Evolutionary conservation across 2,329 filamentous ascomycete species (phyloP), one percentile per base, ranked within the genome.

Genomic region (Fusarium sp.): DNA sequence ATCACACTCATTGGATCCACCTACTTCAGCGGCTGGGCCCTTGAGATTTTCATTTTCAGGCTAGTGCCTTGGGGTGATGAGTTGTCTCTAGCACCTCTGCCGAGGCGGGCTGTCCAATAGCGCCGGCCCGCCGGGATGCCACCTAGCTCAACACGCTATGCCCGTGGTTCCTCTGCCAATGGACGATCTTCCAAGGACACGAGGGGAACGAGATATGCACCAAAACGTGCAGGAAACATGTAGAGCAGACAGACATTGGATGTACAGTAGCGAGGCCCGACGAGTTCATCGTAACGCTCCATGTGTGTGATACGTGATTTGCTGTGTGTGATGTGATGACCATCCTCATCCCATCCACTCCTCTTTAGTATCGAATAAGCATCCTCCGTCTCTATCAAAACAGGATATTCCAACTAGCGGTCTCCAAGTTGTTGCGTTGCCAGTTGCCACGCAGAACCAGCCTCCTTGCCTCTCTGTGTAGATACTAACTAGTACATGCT

Each of bases 41-140:
- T 65, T 63, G 38, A 63, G 68, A 56, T 41, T 55, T 41, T 39
- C 51, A 39, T 72, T 72, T 57, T 58, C 59, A 70, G 41, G 70
- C 69, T 72, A 72, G 70, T 65, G 59, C 45, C 59, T 68, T 56
- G 72, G 64, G 70, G 62, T 82, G 82, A 83, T 83, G 82, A 80
- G 82, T 74, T 83, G 82, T 82, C 82, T 81, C 62, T 82, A 80
- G 81, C 77, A 82, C 81, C 82, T 81, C 61, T 83, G 80, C 81
- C 77, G 81, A 77, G 48, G 72, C 75, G 75, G 42, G 74, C 75
- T 80, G 74, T 70, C 82, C 82, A 83, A 83, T 83, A 72, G 77
- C 70, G 75, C 75, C 69, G 63, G 74, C 64, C 51, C 56, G 73
- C 79, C 74, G 73, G 75, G 80, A 80, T 78, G 74, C 69, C 68